These are phyloP conservation scores for Schizophyllum amplum DNA, from an alignment of 1,284 basidiomycete genomes.

Conservation along the genomic window DNA sequence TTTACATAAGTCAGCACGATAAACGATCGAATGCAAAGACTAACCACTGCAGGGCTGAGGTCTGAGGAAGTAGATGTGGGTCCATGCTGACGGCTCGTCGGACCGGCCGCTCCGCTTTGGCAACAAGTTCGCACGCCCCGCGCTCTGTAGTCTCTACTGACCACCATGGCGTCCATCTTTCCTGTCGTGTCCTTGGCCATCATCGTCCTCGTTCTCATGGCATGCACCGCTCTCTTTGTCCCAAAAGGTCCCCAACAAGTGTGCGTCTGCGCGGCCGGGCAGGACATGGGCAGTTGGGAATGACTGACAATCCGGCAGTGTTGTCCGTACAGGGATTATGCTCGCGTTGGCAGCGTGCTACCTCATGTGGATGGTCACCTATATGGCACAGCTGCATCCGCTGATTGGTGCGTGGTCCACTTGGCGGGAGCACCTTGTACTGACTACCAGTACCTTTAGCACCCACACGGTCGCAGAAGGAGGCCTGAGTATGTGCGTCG, in stretches of 20 bases:
- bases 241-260: slow-evolving; percentile 86
- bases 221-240: slow-evolving; percentile 56
- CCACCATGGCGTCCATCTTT: slow-evolving; percentile 42
- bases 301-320: slow-evolving; percentile 36
- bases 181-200: slow-evolving; percentile 49
- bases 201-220: slow-evolving; percentile 56
- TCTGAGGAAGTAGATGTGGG: no score
- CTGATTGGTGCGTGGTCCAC: slow-evolving; percentile 57
- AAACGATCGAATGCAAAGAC: no score
- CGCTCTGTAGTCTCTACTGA: background rate
- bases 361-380: slow-evolving; percentile 93
- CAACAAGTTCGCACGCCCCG: background rate
- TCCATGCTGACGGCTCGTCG: no score
- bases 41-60: no score
- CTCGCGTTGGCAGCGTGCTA: slow-evolving; percentile 78
- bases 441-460: background rate
- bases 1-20: no score
- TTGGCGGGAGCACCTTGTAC: background rate
- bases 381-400: slow-evolving; percentile 86
- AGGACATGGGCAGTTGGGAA: slow-evolving; percentile 4
- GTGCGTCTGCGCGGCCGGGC: slow-evolving; percentile 38
- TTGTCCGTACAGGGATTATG: slow-evolving; percentile 72
- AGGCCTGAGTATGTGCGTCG: slow-evolving; percentile 5
- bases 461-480: background rate
- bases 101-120: background rate